Percentiles rank a stretch among this genome's conserved stretches.
Evolutionary conservation across 257 asterid genomes (phyloP).

Genomic region (Solanum sejunctum): DNA sequence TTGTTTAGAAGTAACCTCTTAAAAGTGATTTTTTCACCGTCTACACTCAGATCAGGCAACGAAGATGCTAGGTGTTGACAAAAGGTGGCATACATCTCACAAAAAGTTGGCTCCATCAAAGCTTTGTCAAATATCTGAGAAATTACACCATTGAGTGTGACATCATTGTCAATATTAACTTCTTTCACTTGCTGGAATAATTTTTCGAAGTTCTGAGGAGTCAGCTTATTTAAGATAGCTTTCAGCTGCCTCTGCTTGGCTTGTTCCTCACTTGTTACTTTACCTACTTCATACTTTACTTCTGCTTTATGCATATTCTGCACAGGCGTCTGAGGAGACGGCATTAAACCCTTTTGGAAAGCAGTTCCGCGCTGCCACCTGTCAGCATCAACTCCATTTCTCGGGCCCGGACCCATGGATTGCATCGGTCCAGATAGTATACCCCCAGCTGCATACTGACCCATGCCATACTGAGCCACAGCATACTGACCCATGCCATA

Average conservation of each 20-base stretch:
- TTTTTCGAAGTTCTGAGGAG: slow-evolving; percentile 91
- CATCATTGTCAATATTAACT: slow-evolving; percentile 65
- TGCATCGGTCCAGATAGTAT: slow-evolving; percentile 64
- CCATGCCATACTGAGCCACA: slow-evolving; percentile 9
- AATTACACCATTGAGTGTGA: slow-evolving; percentile 67
- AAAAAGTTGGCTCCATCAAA: slow-evolving; percentile 89
- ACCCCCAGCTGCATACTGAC: slow-evolving; percentile 12
- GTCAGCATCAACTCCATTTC: slow-evolving; percentile 65
- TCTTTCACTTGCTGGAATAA: slow-evolving; percentile 76
- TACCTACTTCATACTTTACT: slow-evolving; percentile 77
- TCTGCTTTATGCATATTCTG: slow-evolving; percentile 81
- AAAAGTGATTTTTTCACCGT: slow-evolving; percentile 56
- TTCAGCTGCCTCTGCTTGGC: slow-evolving; percentile 85
- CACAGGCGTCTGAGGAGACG: slow-evolving; percentile 57
- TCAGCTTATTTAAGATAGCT: slow-evolving; percentile 81
- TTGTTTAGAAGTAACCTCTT: slow-evolving; percentile 82
- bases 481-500: slow-evolving; percentile 22
- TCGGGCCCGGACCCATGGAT: slow-evolving; percentile 40
- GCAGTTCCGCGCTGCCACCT: slow-evolving; percentile 83
- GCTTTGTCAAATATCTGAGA: slow-evolving; percentile 96
- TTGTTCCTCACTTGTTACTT: slow-evolving; percentile 70
- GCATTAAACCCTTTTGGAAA: slow-evolving; percentile 72
- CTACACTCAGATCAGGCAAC: slow-evolving; percentile 71
- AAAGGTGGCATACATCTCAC: slow-evolving; percentile 96
- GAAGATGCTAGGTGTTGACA: slow-evolving; percentile 67